A percentile compares a stretch with the other conserved stretches of the same genome.
Conservation (phyloP, 805 yeast genomes). For the Clavispora vitiphila region DNA sequence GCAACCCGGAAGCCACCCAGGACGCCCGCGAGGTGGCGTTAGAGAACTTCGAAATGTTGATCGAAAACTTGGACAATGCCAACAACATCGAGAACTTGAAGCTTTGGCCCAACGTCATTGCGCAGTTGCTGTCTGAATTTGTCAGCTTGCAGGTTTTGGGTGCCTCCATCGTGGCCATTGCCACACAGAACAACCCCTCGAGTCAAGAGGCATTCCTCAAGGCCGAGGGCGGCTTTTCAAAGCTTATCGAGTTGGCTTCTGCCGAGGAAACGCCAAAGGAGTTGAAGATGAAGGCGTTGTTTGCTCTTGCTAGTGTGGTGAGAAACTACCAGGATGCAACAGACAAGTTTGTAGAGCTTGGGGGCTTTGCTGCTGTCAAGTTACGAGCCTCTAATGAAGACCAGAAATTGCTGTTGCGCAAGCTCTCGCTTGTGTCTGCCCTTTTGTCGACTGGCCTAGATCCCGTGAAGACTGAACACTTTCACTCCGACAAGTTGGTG, state of each 20-base stretch:
- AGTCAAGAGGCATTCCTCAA: conserved; percentile 64
- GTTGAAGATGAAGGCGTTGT: conserved; percentile 60
- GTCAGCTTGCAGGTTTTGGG: conserved; percentile 49
- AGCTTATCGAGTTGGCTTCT: conserved; percentile 40
- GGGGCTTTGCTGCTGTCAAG: conserved; percentile 61
- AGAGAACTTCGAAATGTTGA: conserved; percentile 89
- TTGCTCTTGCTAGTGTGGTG: conserved; percentile 69
- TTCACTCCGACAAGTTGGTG: conserved; percentile 33
- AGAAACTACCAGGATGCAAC: conserved; percentile 63
- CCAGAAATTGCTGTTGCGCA: conserved; percentile 47
- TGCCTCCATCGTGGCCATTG: conserved; percentile 77
- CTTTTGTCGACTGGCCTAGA: conserved; percentile 49
- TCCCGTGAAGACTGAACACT: conserved; percentile 32
- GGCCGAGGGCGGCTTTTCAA: conserved; percentile 43
- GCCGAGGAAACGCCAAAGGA: conserved; percentile 16
- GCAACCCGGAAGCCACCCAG: conserved; percentile 50
- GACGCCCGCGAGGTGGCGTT: conserved; percentile 71
- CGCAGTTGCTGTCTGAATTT: conserved; percentile 39
- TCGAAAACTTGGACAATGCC: conserved; percentile 92
- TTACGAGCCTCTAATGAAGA: conserved; percentile 13
- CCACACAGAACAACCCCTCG: conserved; percentile 84
- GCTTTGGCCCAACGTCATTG: conserved; percentile 72
- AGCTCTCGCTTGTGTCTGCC: conserved; percentile 55
- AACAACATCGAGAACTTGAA: conserved; percentile 80
- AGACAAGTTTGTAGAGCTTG: conserved; percentile 44